A percentile compares a stretch with the other conserved stretches of the same genome.
Evolutionary conservation across 768 basidiomycete genomes (phyloP).

Genomic region (Gyrodon lividus): DNA sequence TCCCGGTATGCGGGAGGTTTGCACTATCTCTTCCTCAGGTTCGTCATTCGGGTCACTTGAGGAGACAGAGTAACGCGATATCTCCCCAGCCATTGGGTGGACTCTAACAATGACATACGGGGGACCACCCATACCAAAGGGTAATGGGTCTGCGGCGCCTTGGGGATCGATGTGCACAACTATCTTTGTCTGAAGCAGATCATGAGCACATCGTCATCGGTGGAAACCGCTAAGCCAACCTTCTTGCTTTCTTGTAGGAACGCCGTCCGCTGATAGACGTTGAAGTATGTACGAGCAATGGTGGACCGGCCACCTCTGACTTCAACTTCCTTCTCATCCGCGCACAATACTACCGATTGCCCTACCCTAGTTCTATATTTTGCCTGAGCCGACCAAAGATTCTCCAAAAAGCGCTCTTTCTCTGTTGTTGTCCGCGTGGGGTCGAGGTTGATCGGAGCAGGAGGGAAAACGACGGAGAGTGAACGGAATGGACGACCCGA

Average conservation of each 20-base stretch:
- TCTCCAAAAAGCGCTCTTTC: constrained; percentile 83
- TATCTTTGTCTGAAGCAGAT: constrained; percentile 66
- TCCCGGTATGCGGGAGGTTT: constrained; percentile 68
- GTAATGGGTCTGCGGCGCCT: constrained; percentile 73
- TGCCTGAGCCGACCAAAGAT: constrained; percentile 87
- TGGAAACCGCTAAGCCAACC: constrained; percentile 41
- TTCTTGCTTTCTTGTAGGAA: constrained; percentile 79
- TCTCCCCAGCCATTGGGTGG: constrained; percentile 80
- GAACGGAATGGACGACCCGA: constrained; percentile 82
- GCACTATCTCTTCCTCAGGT: constrained; percentile 79
- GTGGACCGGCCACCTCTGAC: constrained; percentile 58
- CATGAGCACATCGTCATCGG: constrained; percentile 8
- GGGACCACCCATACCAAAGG: constrained; percentile 65
- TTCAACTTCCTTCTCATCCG: constrained; percentile 78
- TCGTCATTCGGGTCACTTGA: constrained; percentile 75
- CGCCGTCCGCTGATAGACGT: constrained; percentile 80
- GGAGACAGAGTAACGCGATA: constrained; percentile 75
- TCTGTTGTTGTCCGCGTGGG: constrained; percentile 60
- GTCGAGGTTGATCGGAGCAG: constrained; percentile 62
- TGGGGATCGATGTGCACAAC: constrained; percentile 82
- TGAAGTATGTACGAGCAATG: constrained; percentile 80
- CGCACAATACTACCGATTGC: constrained; percentile 68
- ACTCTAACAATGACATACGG: constrained; percentile 81
- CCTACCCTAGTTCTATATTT: constrained; percentile 70
- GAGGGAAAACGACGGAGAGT: constrained; percentile 74